These are phyloP conservation scores for Daldinia concentrica DNA, from an alignment of 495 filamentous ascomycete genomes.

Conservation along the genomic window DNA sequence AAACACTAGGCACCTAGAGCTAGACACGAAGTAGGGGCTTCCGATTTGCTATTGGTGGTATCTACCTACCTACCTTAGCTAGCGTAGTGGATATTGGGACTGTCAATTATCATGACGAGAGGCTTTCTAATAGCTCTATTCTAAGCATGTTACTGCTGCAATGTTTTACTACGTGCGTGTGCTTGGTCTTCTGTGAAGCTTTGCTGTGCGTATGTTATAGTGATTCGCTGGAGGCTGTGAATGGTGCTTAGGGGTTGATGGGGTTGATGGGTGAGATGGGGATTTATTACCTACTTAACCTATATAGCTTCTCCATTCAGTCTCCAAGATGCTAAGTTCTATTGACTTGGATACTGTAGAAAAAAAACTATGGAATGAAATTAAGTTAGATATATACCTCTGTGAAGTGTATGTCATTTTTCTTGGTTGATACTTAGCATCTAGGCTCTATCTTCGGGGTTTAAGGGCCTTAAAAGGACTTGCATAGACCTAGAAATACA, in stretches of 20 bases:
- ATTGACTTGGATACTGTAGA: neutral
- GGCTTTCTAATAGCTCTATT: conserved; percentile 32
- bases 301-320: too few species aligned
- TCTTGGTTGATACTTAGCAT: neutral
- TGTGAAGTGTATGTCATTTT: neutral
- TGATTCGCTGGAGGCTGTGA: conserved; percentile 3
- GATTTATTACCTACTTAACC: too few species aligned
- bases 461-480: neutral
- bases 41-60: conserved; percentile 1
- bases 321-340: neutral
- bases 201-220: neutral
- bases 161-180: conserved; percentile 2
- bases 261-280: neutral
- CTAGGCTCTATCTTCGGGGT: neutral
- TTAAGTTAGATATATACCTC: neutral
- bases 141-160: conserved; percentile 20
- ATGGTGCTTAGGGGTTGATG: neutral
- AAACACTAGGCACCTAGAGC: neutral
- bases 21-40: neutral
- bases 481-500: neutral
- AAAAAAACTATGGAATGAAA: neutral
- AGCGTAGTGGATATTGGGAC: conserved; percentile 17
- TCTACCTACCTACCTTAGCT: neutral
- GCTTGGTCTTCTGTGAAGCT: conserved; percentile 5
- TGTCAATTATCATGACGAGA: conserved; percentile 15